Evolutionary conservation across 2,329 filamentous ascomycete genomes (phyloP).

Genomic region (Calonectria crousiana): DNA sequence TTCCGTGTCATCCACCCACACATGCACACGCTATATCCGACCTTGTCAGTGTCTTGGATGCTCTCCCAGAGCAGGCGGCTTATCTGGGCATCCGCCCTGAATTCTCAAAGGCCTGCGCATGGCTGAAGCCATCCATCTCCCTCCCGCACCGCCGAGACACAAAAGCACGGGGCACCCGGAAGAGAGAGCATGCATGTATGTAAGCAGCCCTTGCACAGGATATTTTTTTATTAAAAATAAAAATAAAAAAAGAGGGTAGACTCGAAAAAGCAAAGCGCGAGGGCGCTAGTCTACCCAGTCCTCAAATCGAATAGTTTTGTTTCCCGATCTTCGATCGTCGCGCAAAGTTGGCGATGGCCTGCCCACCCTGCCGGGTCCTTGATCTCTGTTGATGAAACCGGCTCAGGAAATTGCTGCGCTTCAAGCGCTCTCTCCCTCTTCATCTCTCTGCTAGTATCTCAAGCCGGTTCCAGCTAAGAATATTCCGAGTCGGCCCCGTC

Average conservation of each 20-base stretch:
- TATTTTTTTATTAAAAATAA: no score
- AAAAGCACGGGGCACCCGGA: neutral
- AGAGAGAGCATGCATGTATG: no score
- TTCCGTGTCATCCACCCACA: neutral
- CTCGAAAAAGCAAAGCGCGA: neutral
- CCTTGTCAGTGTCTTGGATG: neutral
- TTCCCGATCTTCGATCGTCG: neutral
- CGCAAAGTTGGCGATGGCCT: neutral
- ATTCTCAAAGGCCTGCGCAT: neutral
- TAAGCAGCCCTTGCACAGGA: neutral
- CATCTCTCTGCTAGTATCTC: no score
- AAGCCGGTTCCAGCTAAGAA: no score
- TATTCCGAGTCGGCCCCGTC: no score
- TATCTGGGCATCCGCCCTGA: neutral
- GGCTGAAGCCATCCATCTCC: constrained; percentile 4
- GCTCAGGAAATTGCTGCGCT: neutral
- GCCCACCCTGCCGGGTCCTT: neutral
- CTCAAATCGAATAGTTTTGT: neutral
- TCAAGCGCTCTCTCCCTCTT: neutral
- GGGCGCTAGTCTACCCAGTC: neutral
- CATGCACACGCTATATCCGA: neutral
- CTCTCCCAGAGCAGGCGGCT: neutral
- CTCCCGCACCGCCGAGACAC: neutral
- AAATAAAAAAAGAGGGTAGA: neutral
- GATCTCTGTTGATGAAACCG: neutral